Evolutionary conservation across 1,284 basidiomycete species (phyloP).

Genomic region (Tilletia horrida): DNA sequence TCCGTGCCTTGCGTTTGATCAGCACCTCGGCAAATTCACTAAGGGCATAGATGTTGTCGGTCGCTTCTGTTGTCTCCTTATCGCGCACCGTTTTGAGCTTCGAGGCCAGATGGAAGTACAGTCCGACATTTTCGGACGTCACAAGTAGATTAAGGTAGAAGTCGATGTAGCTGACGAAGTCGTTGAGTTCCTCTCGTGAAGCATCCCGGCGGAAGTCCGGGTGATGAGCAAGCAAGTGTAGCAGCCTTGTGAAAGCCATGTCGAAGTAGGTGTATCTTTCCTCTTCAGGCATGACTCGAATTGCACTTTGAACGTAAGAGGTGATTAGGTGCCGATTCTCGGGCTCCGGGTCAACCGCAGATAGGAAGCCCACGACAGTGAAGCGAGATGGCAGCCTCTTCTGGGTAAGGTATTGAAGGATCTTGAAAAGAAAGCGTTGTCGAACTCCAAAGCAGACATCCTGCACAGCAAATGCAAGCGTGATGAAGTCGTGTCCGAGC

Average conservation of each 20-base stretch:
- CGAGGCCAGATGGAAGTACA: constrained; percentile 76
- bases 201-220: constrained; percentile 79
- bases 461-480: constrained; percentile 72
- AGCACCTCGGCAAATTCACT: constrained; percentile 84
- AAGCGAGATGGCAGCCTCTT: constrained; percentile 70
- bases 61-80: constrained; percentile 48
- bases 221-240: constrained; percentile 87
- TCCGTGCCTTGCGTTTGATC: constrained; percentile 68
- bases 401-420: constrained; percentile 64
- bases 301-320: constrained; percentile 26
- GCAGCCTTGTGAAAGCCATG: constrained; percentile 74
- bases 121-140: constrained; percentile 71
- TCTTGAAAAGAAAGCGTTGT: constrained; percentile 70
- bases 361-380: constrained; percentile 80
- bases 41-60: constrained; percentile 75
- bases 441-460: constrained; percentile 87
- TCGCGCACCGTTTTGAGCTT: constrained; percentile 84
- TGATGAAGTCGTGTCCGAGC: constrained; percentile 66
- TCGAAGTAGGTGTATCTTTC: constrained; percentile 61
- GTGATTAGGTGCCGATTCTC: constrained; percentile 42
- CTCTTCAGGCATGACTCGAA: background rate
- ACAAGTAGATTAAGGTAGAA: constrained; percentile 79
- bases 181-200: constrained; percentile 65
- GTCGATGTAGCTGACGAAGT: constrained; percentile 65
- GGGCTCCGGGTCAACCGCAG: constrained; percentile 83